Base-by-base conservation (phyloP, 192 early-diverging fungal genomes). In the Podila horticola region DNA sequence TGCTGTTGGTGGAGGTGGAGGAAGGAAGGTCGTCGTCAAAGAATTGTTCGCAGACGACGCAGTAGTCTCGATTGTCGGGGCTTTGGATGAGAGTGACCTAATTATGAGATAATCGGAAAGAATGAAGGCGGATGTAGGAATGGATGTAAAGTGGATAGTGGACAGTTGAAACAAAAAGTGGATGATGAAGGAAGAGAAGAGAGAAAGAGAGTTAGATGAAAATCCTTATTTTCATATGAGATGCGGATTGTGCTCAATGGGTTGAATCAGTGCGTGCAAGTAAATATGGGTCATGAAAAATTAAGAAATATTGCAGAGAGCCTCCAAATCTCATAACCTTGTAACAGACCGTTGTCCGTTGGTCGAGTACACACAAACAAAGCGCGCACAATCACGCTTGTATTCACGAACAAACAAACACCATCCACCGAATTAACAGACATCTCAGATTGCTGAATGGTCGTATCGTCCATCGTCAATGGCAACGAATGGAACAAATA, bases 31-130 rank as follows among this genome's bases (percentile, higher is more conserved):
- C 52, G 52, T 55, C 52, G 52, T 58, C 36, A 59, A 50, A 60
- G 45, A 50, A 60, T 6, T 50, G 72, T 11, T 67, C 71, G 30
- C 77, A 81, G 26, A 65, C 38, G 19, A 81, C 71, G 62, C 77
- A 81, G 28, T 59, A 51, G 6, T 69, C 77, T 30, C 64, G 68
- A 45, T 73, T 81, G 64, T 81, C 77, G 33, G 63, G 77, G 41
- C 55, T 81, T 51, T 71, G 72, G 61, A 81, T 69, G 38, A 81
- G 55, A 26, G 71, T 71, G 29, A 81, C 63, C 77, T 76, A 36
- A 4, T 11, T 13, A 30, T 61, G 69, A 20, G 36, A 34, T 22
- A 12, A 24, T 17, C 15, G 59, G 59, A 15, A 20, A 30, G 10
- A 7, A 13, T 2, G 26, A 61, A 29, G 58, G 58, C 6, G 50